Evolutionary conservation across 257 asterid species (phyloP), one percentile per base, ranked within the genome.

Genomic region (Nicotiana sylvestris): DNA sequence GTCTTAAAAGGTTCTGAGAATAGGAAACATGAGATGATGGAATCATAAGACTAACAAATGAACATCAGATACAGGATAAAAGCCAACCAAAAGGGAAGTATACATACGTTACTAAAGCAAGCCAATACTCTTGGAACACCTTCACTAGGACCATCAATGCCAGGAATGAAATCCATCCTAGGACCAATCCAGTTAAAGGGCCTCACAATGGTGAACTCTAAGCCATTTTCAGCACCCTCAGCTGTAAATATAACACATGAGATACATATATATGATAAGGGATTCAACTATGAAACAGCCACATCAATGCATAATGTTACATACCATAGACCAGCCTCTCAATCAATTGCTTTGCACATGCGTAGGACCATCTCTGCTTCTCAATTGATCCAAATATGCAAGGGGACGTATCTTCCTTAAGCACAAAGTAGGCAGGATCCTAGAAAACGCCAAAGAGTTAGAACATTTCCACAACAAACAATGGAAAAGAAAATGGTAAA

Each of bases 151-250:
- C 99, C 99, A 88, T 93, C 98, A 85, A 95, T 89, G 46, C 99
- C 99, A 12, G 98, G 99, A 2, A 95, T 95, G 90, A 95, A 95
- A 84, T 95, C 98, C 99, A 95, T 93, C 82, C 99, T 90, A 81
- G 99, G 99, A 76, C 99, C 99, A 87, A 95, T 95, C 99, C 99
- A 95, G 89, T 95, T 95, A 85, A 95, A 95, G 81, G 99, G 99
- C 87, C 99, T 91, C 83, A 95, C 99, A 78, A 95, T 95, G 66
- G 98, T 90, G 83, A 95, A 95, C 32, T 93, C 97, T 67, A 95
- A 97, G 82, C 97, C 98, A 66, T 93, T 95, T 89, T 95, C 99
- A 7, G 99, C 98, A 80, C 98, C 99, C 95, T 95, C 99, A 67
- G 99, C 99, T 95, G 90, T 85, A 77, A 74, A 58, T 67, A 39